Evolutionary conservation across 2,329 filamentous ascomycete genomes (phyloP), one percentile per base, ranked within the genome.

Genomic region (Cytospora chrysosperma): DNA sequence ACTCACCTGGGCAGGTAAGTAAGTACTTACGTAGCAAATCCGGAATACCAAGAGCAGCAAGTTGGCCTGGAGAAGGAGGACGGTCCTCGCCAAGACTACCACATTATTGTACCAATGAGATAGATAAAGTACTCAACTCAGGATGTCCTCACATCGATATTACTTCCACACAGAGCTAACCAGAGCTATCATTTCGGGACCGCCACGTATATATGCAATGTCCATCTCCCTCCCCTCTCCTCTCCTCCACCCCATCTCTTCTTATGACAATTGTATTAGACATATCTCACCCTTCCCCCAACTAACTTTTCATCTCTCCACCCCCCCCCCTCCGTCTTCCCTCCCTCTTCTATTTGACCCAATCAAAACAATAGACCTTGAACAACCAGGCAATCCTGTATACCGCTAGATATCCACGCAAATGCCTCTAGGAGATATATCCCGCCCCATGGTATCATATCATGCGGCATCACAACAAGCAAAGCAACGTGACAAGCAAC

Each of bases 61-160:
- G n/a, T 47, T 21, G n/a, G 12, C 43, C 43, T 24, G 21, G 24
- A 4, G 21, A 47, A 47, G 43, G 43, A 47, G n/a, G 43, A 21
- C 8, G n/a, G 53, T 56, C 10, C 27, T 54, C 28, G 53, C 53
- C 53, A 56, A 56, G 53, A 43, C 53, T 56, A n/a, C n/a, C 15
- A 24, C 32, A 40, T n/a, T n/a, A n/a, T n/a, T n/a, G n/a, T n/a
- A n/a, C n/a, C 21, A 47, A 10, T 24, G 8, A 21, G 19, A 21
- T 21, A 47, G 19, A 21, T 13, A 24, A n/a, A n/a, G n/a, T n/a
- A n/a, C n/a, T n/a, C n/a, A n/a, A n/a, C n/a, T n/a, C n/a, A n/a
- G n/a, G 15, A 40, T 40, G n/a, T 47, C 13, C 43, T 24, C 43
- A 24, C 43, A 47, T 47, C 37, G 4, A 47, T n/a, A 24, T 24